Conservation (phyloP, 2,329 filamentous ascomycete species). For the Myriosclerotinia duriaeana region DNA sequence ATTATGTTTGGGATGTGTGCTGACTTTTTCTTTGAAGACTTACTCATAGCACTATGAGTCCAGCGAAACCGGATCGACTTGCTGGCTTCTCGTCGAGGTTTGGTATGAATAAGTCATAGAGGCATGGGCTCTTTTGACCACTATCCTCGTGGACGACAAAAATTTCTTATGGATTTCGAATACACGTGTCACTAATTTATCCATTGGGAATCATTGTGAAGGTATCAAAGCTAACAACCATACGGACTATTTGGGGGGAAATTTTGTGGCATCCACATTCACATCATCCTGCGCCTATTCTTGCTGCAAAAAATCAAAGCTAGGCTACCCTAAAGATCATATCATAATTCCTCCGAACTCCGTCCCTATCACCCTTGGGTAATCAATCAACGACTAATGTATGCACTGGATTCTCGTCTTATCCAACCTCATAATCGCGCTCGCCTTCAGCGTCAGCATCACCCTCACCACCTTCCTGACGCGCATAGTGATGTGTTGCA, state of each 20-base stretch:
- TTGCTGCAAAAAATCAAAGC: conserved; percentile 18
- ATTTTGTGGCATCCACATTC: conserved; percentile 7
- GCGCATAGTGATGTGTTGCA: conserved; percentile 41
- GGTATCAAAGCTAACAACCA: neutral
- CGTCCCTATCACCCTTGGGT: conserved; percentile 17
- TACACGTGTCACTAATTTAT: neutral
- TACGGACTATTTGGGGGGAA: neutral
- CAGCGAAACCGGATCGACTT: conserved; percentile 62
- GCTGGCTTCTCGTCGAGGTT: conserved; percentile 74
- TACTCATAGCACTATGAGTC: conserved; percentile 60
- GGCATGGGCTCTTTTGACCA: conserved; percentile 32
- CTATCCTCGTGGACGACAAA: neutral
- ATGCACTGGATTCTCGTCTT: conserved; percentile 15
- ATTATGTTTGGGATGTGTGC: neutral
- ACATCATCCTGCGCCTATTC: conserved; percentile 21
- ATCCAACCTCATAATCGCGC: conserved; percentile 46
- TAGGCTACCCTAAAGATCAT: conserved; percentile 12
- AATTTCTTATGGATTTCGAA: neutral
- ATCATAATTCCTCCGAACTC: conserved; percentile 24
- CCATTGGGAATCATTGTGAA: neutral
- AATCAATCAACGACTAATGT: conserved; percentile 11
- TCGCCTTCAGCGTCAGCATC: conserved; percentile 49
- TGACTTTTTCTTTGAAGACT: conserved; percentile 49
- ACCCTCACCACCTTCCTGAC: conserved; percentile 45
- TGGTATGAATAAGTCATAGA: conserved; percentile 52